These are phyloP conservation scores for Telopea speciosissima DNA, from an alignment of 177 flowering plant genomes.

Conservation along the genomic window DNA sequence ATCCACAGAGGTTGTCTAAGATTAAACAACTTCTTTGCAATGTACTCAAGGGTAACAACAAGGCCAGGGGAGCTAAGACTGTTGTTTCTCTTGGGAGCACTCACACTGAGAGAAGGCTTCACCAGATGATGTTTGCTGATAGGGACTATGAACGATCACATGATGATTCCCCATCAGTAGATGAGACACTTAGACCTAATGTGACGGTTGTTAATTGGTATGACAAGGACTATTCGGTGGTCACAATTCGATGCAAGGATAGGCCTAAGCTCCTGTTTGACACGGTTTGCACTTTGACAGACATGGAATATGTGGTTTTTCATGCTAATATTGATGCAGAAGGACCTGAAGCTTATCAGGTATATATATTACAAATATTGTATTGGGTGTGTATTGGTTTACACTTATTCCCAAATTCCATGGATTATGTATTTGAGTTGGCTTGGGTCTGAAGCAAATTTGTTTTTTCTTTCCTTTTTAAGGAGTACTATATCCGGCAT, in stretches of 20 bases:
- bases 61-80: conserved; percentile 61
- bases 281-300: conserved; percentile 82
- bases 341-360: conserved; percentile 75
- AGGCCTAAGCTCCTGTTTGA: conserved; percentile 84
- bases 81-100: conserved; percentile 51
- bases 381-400: background rate
- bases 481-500: conserved; percentile 86
- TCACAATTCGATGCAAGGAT: conserved; percentile 67
- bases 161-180: conserved; percentile 20
- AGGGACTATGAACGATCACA: conserved; percentile 55
- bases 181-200: conserved; percentile 45
- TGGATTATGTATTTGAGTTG: background rate
- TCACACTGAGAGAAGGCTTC: conserved; percentile 82
- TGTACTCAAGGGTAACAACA: conserved; percentile 73
- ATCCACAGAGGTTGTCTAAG: conserved; percentile 50
- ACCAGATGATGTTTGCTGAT: conserved; percentile 93
- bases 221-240: conserved; percentile 74
- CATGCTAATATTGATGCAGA: conserved; percentile 75
- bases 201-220: conserved; percentile 69
- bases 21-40: conserved; percentile 67
- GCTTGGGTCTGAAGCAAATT: background rate
- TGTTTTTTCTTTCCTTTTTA: conserved; percentile 7
- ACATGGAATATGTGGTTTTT: conserved; percentile 87
- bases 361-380: conserved; percentile 18
- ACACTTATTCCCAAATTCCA: too few relatives aligned